Evolutionary conservation across 148 eudicot species (phyloP).

Genomic region (Mesembryanthemum crystallinum): DNA sequence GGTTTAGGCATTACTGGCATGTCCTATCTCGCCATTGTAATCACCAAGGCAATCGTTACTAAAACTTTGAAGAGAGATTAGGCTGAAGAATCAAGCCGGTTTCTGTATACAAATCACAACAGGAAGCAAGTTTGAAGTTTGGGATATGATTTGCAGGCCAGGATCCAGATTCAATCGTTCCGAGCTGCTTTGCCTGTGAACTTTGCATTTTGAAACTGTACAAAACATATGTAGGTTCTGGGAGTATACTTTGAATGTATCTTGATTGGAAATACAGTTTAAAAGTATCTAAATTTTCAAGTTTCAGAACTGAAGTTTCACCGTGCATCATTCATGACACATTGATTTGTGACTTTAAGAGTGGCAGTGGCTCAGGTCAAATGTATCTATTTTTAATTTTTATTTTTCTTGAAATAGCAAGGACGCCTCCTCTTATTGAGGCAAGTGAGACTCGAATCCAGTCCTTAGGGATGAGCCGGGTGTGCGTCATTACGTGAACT

Average conservation of each 20-base stretch:
- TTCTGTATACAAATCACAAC: neutral
- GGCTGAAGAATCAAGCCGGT: neutral
- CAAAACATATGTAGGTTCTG: neutral
- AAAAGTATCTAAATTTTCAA: neutral
- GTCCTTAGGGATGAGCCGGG: too few relatives aligned
- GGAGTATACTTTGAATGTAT: neutral
- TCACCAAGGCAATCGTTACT: conserved; percentile 48
- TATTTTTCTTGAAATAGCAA: too few relatives aligned
- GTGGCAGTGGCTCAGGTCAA: too few relatives aligned
- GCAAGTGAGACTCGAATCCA: too few relatives aligned
- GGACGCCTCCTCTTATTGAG: too few relatives aligned
- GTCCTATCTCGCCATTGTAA: conserved; percentile 49
- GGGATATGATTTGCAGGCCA: neutral
- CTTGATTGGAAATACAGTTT: neutral
- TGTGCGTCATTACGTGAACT: too few relatives aligned
- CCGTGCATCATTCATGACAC: too few relatives aligned
- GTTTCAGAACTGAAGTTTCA: too few relatives aligned
- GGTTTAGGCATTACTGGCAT: conserved; percentile 64
- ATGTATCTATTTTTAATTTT: too few relatives aligned
- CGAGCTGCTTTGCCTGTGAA: neutral
- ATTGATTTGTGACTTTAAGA: too few relatives aligned
- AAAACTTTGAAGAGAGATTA: conserved; percentile 81
- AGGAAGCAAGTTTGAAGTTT: neutral
- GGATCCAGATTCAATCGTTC: neutral
- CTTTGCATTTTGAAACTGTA: conserved; percentile 1